phyloP scores from a whole-genome alignment of 331 rosid genomes.

The Dryas integrifolia region DNA sequence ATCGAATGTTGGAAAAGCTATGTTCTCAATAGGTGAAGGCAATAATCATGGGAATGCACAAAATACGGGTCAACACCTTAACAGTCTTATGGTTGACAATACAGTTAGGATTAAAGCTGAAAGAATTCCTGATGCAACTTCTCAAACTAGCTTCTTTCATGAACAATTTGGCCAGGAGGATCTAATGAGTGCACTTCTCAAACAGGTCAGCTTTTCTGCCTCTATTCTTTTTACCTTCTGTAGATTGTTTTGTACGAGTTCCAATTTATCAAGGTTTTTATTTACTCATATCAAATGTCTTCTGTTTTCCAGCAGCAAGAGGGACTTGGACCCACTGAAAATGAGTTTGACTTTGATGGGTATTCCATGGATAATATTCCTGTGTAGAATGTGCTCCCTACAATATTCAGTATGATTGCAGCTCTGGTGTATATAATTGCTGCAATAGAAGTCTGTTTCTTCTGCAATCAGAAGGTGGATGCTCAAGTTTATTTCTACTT shows the following conservation, averaged over 20 bases:
- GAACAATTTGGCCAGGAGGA: constrained; percentile 87
- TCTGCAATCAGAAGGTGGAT: constrained; percentile 40
- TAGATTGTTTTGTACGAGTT: neutral
- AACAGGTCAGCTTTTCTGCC: constrained; percentile 57
- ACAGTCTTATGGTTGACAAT: constrained; percentile 29
- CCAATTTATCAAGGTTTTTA: neutral
- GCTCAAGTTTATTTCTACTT: constrained; percentile 32
- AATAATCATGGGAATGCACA: constrained; percentile 48
- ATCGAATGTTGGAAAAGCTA: constrained; percentile 39
- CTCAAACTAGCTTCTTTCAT: constrained; percentile 50
- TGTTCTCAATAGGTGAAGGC: constrained; percentile 50
- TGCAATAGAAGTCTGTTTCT: constrained; percentile 41
- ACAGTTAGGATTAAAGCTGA: constrained; percentile 70
- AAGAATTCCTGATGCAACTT: constrained; percentile 53
- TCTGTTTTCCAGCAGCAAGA: constrained; percentile 63
- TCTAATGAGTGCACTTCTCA: constrained; percentile 86
- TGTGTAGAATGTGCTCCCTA: constrained; percentile 47
- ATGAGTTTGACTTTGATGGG: constrained; percentile 81
- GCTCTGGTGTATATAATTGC: constrained; percentile 62
- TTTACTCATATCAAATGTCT: constrained; percentile 5
- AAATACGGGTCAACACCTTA: constrained; percentile 44
- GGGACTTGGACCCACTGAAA: constrained; percentile 60
- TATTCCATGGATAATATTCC: constrained; percentile 79
- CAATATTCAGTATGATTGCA: constrained; percentile 39
- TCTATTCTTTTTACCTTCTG: neutral